These are phyloP conservation scores for Turritis glabra DNA, from an alignment of 345 rosid species.

Conservation along the genomic window DNA sequence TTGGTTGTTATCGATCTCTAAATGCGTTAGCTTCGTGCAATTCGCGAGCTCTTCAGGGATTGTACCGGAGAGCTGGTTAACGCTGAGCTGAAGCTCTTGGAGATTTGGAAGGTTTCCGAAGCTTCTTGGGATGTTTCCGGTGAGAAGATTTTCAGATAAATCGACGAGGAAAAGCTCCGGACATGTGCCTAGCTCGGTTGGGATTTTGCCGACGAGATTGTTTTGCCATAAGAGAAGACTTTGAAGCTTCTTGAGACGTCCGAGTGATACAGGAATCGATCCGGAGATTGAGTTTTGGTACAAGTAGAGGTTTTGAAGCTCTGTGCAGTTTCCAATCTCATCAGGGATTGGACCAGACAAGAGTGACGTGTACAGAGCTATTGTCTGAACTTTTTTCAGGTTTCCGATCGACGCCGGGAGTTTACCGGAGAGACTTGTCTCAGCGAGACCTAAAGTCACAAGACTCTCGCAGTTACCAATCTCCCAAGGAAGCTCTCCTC, in stretches of 20 bases:
- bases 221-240: slow-evolving; percentile 89
- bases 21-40: slow-evolving; percentile 64
- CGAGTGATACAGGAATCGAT: slow-evolving; percentile 62
- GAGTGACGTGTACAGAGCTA: slow-evolving; percentile 76
- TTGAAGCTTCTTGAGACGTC: slow-evolving; percentile 75
- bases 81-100: slow-evolving; percentile 85
- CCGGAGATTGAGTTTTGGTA: slow-evolving; percentile 92
- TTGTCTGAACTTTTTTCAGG: slow-evolving; percentile 70
- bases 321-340: slow-evolving; percentile 81
- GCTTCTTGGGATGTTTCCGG: slow-evolving; percentile 77
- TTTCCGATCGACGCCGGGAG: slow-evolving; percentile 73
- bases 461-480: slow-evolving; percentile 82
- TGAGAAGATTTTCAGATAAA: slow-evolving; percentile 73
- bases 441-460: slow-evolving; percentile 86
- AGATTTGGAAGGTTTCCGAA: slow-evolving; percentile 77
- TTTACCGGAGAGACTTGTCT: slow-evolving; percentile 85
- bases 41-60: slow-evolving; percentile 73
- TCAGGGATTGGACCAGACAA: slow-evolving; percentile 79
- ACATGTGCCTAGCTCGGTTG: slow-evolving; percentile 68
- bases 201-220: slow-evolving; percentile 79
- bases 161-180: slow-evolving; percentile 67
- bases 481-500: slow-evolving; percentile 87
- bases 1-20: slow-evolving; percentile 77
- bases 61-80: slow-evolving; percentile 77
- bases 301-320: slow-evolving; percentile 77